These are phyloP conservation scores for Trichocladium uniseriatum DNA, from an alignment of 495 filamentous ascomycete species.

Conservation along the genomic window DNA sequence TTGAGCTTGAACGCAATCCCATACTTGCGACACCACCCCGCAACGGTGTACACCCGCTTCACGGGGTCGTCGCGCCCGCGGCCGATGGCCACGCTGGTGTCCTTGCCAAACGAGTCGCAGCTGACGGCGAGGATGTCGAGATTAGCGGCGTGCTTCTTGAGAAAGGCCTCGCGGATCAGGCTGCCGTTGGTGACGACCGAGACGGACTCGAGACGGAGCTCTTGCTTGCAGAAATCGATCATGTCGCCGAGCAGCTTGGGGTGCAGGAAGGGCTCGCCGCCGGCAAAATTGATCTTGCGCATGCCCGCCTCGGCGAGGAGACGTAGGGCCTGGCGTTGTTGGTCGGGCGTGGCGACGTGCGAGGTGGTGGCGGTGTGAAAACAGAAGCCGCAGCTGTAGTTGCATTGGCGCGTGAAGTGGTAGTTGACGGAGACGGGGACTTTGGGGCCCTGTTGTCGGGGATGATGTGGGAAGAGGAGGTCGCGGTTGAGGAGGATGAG, in stretches of 20 bases:
- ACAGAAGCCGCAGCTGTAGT: conserved; percentile 46
- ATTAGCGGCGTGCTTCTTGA: conserved; percentile 36
- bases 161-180: conserved; percentile 3
- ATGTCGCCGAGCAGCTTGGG: conserved; percentile 38
- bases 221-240: conserved; percentile 42
- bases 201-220: conserved; percentile 31
- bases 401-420: conserved; percentile 43
- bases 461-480: neutral
- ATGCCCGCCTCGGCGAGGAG: conserved; percentile 46
- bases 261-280: conserved; percentile 53
- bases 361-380: conserved; percentile 46
- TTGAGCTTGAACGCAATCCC: conserved; percentile 52
- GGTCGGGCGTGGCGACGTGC: conserved; percentile 24
- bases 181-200: conserved; percentile 17
- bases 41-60: conserved; percentile 32
- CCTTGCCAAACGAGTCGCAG: conserved; percentile 49
- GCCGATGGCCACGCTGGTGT: conserved; percentile 45
- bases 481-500: no score
- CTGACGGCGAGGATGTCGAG: conserved; percentile 48
- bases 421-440: conserved; percentile 42
- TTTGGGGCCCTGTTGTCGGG: neutral
- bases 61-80: conserved; percentile 41
- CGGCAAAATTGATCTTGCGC: conserved; percentile 52
- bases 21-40: conserved; percentile 36
- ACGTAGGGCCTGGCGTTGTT: conserved; percentile 36